Evolutionary conservation across 140 eudicot genomes (phyloP).

Genomic region (Senecio squalidus): DNA sequence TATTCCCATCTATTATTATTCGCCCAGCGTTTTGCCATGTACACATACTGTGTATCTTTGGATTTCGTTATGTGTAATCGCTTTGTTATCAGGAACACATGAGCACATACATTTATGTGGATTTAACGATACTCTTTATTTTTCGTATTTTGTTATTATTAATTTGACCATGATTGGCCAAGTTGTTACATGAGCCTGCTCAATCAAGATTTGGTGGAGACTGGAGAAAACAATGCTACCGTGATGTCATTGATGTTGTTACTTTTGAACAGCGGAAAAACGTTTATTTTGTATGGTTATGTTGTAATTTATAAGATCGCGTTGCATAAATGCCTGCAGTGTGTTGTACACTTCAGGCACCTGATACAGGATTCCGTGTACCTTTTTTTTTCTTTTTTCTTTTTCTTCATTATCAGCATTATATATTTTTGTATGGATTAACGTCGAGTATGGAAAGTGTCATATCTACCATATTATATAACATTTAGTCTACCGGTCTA

Average conservation of each 20-base stretch:
- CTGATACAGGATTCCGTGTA: background rate
- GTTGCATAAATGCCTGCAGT: too few species aligned
- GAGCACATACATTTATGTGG: background rate
- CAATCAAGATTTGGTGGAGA: too few species aligned
- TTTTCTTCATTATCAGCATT: background rate
- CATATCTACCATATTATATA: too few species aligned
- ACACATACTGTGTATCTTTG: background rate
- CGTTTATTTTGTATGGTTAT: background rate
- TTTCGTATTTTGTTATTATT: background rate
- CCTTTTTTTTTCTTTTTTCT: background rate
- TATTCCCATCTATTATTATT: background rate
- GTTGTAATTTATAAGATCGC: background rate
- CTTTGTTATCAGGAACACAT: too few species aligned
- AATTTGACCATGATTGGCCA: too few species aligned
- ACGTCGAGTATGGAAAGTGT: too few species aligned
- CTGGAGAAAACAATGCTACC: too few species aligned
- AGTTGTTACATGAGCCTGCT: too few species aligned
- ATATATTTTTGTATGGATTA: too few species aligned
- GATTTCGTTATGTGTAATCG: background rate
- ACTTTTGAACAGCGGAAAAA: background rate
- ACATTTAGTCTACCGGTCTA: too few species aligned
- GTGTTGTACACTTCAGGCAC: background rate
- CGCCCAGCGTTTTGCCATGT: background rate
- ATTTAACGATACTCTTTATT: background rate
- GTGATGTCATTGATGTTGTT: background rate